A percentile compares a stretch with the other conserved stretches of the same genome.
These are phyloP conservation scores for Petunia axillaris DNA, from an alignment of 257 asterid species.

Conservation along the genomic window DNA sequence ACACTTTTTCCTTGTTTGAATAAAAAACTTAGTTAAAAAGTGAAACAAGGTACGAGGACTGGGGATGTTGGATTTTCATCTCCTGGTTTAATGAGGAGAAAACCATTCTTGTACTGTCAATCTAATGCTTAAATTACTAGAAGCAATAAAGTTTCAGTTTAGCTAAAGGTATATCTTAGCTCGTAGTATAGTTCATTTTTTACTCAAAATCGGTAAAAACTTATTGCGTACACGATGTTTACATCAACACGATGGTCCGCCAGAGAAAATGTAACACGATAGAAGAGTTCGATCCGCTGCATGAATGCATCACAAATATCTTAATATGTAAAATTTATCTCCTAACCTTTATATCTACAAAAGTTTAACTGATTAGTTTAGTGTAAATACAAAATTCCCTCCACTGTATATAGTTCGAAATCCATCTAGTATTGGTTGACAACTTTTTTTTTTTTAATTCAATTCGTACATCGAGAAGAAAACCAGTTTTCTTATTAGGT, in stretches of 20 bases:
- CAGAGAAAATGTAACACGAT: too few species aligned
- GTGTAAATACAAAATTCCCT: neutral
- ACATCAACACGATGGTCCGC: too few species aligned
- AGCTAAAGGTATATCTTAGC: neutral
- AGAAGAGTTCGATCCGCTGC: too few species aligned
- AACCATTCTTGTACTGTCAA: neutral
- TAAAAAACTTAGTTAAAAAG: neutral
- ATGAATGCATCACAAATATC: too few species aligned
- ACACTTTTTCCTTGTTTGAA: slow-evolving; percentile 19
- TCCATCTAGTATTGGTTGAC: neutral
- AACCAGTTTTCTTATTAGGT: neutral
- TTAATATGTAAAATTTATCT: too few species aligned
- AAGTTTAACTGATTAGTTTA: too few species aligned
- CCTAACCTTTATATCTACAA: too few species aligned
- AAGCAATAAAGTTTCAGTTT: neutral
- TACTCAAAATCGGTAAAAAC: too few species aligned
- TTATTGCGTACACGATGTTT: too few species aligned
- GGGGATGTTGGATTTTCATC: neutral
- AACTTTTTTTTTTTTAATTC: neutral
- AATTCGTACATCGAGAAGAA: neutral
- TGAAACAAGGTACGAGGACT: neutral
- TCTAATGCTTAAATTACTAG: neutral
- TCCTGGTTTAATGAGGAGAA: neutral
- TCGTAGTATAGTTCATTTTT: too few species aligned
- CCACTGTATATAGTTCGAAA: neutral